Evolutionary conservation across 257 asterid genomes (phyloP), one percentile per base, ranked within the genome.

Genomic region (Avicennia marina): DNA sequence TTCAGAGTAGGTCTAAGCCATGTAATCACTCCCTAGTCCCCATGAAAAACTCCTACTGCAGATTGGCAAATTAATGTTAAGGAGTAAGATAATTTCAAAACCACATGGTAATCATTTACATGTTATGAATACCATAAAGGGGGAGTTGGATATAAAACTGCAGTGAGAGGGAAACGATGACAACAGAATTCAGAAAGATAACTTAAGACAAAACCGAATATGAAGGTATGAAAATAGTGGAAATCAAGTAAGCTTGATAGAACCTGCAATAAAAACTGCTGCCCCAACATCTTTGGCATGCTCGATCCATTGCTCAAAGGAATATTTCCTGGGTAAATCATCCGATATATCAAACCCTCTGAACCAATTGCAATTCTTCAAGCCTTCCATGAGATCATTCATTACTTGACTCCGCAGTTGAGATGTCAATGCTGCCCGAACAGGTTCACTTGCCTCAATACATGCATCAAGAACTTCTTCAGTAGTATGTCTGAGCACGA

Each of bases 381-480:
- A 72, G 72, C 90, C 94, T 81, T 74, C 74, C 53, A 60, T 60
- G 64, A 88, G 77, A 26, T 85, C 95, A 60, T 70, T 72, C 95
- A 88, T 81, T 11, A 88, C 96, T 75, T 75, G 75, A 70, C 81
- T 77, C 45, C 94, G 77, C 71, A 82, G 67, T 20, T 60, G 90
- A 64, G 94, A 75, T 53, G 96, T 85, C 65, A 88, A 45, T 52
- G 84, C 94, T 47, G 90, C 95, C 29, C 80, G 81, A 22, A 54
- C 70, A 32, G 94, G 95, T 75, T 85, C 88, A 34, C 82, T 83
- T 45, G 95, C 87, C 78, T 88, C 96, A 33, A 77, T 58, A 76
- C 96, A 88, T 48, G 95, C 96, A 70, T 85, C 96, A 58, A 82
- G 84, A 67, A 88, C 95, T 88, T 88, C 96, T 74, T 85, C 95